phyloP scores from a whole-genome alignment of 148 eudicot species.

The Persicaria maculosa region DNA sequence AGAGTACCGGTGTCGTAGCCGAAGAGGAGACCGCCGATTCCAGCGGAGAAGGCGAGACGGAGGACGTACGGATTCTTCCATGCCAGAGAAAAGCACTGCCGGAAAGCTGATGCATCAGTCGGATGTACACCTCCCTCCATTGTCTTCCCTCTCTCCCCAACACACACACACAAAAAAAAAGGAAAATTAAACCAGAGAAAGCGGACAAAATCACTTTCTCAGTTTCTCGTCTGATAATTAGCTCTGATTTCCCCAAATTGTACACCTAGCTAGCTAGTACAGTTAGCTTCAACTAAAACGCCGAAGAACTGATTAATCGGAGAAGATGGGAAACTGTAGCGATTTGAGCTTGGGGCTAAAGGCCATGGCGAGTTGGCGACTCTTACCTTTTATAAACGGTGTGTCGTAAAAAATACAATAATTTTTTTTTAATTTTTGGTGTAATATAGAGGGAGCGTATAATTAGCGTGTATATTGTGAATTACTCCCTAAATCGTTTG shows the following conservation, averaged over 20 bases:
- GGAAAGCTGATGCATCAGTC: constrained; percentile 45
- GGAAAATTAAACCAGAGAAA: neutral
- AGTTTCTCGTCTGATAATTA: neutral
- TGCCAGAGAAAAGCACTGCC: constrained; percentile 46
- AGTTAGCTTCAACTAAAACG: neutral
- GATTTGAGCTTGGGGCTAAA: no score
- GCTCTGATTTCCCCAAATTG: neutral
- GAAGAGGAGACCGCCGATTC: constrained; percentile 72
- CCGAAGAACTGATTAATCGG: no score
- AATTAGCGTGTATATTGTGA: no score
- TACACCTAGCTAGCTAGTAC: neutral
- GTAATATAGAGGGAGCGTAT: no score
- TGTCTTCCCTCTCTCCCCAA: neutral
- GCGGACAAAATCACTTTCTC: neutral
- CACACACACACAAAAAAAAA: neutral
- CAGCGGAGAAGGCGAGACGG: constrained; percentile 76
- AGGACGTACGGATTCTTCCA: constrained; percentile 59
- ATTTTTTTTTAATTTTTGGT: no score
- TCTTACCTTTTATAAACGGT: no score
- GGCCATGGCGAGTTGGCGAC: no score
- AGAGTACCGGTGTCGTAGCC: constrained; percentile 59
- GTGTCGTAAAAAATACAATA: no score
- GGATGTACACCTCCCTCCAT: constrained; percentile 54
- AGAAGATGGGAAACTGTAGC: no score
- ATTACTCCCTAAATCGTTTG: no score